These are phyloP conservation scores for Panaeolus papilionaceus DNA, from an alignment of 768 basidiomycete genomes.

Conservation along the genomic window DNA sequence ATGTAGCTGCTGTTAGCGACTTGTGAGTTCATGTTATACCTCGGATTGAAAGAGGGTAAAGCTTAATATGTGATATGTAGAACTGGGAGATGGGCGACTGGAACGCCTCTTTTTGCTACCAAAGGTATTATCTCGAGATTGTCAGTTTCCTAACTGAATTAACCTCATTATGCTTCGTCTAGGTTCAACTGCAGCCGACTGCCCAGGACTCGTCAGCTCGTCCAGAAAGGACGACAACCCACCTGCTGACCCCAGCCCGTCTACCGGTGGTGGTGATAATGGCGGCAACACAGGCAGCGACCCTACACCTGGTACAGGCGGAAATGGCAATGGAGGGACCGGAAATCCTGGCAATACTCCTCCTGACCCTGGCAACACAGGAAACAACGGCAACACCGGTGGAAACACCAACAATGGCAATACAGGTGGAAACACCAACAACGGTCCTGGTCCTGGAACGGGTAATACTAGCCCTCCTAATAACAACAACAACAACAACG, in stretches of 20 bases:
- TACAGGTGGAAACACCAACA: background rate
- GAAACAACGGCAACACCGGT: background rate
- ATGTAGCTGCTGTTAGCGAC: constrained; percentile 44
- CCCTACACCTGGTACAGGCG: background rate
- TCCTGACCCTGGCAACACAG: background rate
- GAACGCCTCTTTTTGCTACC: constrained; percentile 36
- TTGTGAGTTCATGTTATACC: constrained; percentile 40
- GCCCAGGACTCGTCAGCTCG: constrained; percentile 33
- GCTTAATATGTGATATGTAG: constrained; percentile 29
- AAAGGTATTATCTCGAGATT: constrained; percentile 20
- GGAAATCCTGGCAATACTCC: background rate
- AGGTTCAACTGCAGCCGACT: constrained; percentile 37
- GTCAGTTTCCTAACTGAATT: background rate
- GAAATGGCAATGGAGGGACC: background rate
- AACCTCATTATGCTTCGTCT: background rate
- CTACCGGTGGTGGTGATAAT: background rate
- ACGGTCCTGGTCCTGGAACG: background rate
- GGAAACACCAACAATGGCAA: background rate
- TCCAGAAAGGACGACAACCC: background rate
- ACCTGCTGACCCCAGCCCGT: background rate
- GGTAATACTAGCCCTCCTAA: background rate
- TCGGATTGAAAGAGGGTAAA: background rate
- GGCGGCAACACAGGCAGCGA: background rate
- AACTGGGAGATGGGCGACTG: constrained; percentile 42
- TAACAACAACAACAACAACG: background rate